phyloP scores from a whole-genome alignment of 345 rosid genomes.

The Eucalyptus regnans region DNA sequence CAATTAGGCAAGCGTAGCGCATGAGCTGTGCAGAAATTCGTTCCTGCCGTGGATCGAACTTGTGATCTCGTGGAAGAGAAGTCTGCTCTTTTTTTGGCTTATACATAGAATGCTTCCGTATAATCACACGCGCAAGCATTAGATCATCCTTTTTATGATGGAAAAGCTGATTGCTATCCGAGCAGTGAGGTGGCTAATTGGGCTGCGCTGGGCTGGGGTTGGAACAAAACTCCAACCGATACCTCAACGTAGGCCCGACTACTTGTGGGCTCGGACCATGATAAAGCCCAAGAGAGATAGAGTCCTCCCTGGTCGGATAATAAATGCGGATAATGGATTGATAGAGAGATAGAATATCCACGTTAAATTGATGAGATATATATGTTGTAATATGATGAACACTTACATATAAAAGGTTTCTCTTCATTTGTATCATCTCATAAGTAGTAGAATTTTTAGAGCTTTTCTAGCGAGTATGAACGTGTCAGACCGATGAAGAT shows the following conservation, averaged over 20 bases:
- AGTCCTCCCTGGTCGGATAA: neutral
- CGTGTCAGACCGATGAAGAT: neutral
- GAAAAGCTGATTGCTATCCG: neutral
- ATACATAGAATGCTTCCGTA: neutral
- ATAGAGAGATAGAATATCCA: neutral
- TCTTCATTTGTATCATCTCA: neutral
- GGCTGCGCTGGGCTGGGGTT: neutral
- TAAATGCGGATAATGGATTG: neutral
- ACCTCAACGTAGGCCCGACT: neutral
- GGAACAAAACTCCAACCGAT: neutral
- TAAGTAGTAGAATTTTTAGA: neutral
- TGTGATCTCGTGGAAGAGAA: neutral
- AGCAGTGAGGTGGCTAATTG: neutral
- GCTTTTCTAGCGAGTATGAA: neutral
- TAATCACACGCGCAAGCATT: neutral
- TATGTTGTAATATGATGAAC: too few relatives aligned
- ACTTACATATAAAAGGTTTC: too few relatives aligned
- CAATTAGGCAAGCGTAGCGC: neutral
- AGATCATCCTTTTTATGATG: neutral
- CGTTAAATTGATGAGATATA: neutral
- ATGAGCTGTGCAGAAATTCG: neutral
- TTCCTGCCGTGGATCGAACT: neutral
- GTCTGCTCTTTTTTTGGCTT: neutral
- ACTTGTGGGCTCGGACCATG: neutral
- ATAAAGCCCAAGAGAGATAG: neutral